phyloP scores from a whole-genome alignment of 306 rosid genomes.

The Canavalia ensiformis region DNA sequence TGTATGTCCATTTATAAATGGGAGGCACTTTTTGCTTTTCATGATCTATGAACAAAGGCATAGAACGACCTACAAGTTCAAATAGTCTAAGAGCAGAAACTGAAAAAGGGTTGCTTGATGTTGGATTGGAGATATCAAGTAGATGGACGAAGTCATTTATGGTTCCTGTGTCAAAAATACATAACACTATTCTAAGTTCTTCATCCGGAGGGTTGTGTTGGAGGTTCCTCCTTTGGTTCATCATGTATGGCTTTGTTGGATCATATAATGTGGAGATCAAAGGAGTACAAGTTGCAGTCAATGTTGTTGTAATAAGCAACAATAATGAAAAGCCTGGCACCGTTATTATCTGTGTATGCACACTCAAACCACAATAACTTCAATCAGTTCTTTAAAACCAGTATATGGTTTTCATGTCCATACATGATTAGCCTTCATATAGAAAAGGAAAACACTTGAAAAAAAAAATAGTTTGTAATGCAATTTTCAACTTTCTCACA shows the following conservation, averaged over 20 bases:
- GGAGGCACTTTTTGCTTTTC: constrained; percentile 53
- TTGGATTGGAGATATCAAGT: constrained; percentile 68
- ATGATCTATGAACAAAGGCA: constrained; percentile 75
- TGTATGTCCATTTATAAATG: constrained; percentile 49
- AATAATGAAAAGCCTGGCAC: constrained; percentile 65
- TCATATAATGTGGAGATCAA: constrained; percentile 71
- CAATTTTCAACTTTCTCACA: background rate
- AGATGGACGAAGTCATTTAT: constrained; percentile 55
- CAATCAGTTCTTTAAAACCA: background rate
- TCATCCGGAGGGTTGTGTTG: constrained; percentile 65
- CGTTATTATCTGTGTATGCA: constrained; percentile 56
- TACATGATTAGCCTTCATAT: background rate
- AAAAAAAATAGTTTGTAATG: background rate
- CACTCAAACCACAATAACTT: background rate
- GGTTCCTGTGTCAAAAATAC: constrained; percentile 57
- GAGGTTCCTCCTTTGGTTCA: constrained; percentile 72
- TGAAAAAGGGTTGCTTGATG: constrained; percentile 49
- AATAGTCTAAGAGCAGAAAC: constrained; percentile 60
- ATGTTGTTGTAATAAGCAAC: constrained; percentile 56
- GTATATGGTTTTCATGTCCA: no score
- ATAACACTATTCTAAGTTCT: constrained; percentile 58
- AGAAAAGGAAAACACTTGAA: no score
- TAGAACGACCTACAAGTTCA: constrained; percentile 70
- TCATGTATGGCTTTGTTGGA: constrained; percentile 85
- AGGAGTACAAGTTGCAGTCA: constrained; percentile 63